These are phyloP conservation scores for Tolypocladium inflatum DNA, from an alignment of 2,329 filamentous ascomycete genomes.

Conservation along the genomic window DNA sequence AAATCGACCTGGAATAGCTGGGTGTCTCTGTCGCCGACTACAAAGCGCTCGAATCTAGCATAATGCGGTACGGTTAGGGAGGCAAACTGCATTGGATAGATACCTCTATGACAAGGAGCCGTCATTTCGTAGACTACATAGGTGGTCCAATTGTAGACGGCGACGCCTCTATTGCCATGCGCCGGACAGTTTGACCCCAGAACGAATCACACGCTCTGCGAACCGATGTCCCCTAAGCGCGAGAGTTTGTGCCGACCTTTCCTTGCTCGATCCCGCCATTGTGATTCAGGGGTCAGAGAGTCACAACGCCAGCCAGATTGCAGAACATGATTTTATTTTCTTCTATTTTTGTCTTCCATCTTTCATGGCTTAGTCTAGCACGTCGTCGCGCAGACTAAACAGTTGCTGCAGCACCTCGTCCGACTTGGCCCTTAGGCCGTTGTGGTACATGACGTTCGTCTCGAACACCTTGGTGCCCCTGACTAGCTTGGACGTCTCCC, in stretches of 20 bases:
- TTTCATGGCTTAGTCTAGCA: conserved; percentile 36
- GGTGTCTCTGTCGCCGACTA: background rate
- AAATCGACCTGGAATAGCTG: conserved; percentile 33
- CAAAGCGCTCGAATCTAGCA: too few species aligned
- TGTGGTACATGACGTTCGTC: conserved; percentile 82
- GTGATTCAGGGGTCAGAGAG: background rate
- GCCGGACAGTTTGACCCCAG: too few species aligned
- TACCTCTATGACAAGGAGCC: background rate
- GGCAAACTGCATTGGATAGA: background rate
- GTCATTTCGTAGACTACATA: background rate
- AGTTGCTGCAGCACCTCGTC: conserved; percentile 70
- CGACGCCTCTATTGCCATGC: background rate
- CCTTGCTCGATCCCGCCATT: background rate
- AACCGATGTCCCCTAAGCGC: background rate
- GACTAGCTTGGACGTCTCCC: conserved; percentile 65
- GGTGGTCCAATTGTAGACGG: background rate
- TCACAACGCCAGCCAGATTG: background rate
- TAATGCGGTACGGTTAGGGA: background rate
- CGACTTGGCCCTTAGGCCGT: conserved; percentile 63
- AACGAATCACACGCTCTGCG: background rate
- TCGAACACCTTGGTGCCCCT: conserved; percentile 71
- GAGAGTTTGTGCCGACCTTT: background rate
- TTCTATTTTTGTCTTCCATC: background rate
- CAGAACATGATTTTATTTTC: background rate
- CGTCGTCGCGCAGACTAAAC: conserved; percentile 66